Conservation (phyloP, 345 rosid species). For the Salix viminalis region DNA sequence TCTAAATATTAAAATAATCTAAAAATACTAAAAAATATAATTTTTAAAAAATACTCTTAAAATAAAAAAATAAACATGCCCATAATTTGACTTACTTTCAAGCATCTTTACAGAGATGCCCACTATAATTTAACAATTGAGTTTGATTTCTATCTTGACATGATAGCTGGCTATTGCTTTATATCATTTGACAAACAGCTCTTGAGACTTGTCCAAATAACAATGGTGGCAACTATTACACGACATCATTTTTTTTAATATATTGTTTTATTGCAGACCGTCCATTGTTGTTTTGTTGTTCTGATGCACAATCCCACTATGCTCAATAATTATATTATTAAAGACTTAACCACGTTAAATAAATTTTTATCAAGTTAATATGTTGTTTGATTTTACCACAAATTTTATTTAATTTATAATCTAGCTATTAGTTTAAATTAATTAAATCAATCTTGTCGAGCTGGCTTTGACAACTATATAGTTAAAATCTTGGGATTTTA, state of each 20-base stretch:
- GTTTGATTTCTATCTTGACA: background rate
- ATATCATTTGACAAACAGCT: background rate
- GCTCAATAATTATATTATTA: background rate
- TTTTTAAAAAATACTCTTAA: too few relatives aligned
- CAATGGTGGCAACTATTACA: background rate
- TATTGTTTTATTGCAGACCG: background rate
- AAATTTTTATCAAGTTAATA: too few relatives aligned
- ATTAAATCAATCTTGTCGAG: too few relatives aligned
- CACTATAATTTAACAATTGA: background rate
- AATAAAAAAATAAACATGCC: too few relatives aligned
- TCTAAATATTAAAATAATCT: too few relatives aligned
- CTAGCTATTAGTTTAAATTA: too few relatives aligned
- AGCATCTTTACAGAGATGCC: background rate
- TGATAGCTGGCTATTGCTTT: background rate
- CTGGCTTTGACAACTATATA: too few relatives aligned
- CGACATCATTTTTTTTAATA: background rate
- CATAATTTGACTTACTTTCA: background rate
- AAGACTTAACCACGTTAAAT: too few relatives aligned
- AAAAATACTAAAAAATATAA: too few relatives aligned
- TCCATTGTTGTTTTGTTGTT: background rate
- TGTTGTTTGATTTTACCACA: too few relatives aligned
- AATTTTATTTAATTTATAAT: too few relatives aligned
- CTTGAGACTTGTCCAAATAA: background rate
- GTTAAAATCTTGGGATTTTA: too few relatives aligned
- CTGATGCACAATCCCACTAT: conserved; percentile 12